A percentile compares a stretch with the other conserved stretches of the same genome.
Evolutionary conservation across 2,329 filamentous ascomycete genomes (phyloP).

Genomic region (Nigrospora sphaerica): DNA sequence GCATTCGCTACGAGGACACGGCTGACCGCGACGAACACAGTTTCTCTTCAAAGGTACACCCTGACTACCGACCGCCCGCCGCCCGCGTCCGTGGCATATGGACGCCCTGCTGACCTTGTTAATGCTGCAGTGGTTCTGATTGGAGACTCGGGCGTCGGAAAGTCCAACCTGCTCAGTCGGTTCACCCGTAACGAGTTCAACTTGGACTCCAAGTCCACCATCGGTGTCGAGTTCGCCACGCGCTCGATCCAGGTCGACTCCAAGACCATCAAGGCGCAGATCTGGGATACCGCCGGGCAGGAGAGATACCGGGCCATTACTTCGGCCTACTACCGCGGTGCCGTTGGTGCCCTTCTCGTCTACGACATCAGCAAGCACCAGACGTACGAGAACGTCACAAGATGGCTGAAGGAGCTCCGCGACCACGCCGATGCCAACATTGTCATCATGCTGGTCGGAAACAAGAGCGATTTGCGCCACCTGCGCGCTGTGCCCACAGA

Average conservation of each 20-base stretch:
- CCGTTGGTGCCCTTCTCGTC: constrained; percentile 92
- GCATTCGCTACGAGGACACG: constrained; percentile 2
- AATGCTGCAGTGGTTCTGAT: constrained; percentile 78
- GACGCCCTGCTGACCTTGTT: constrained; percentile 22
- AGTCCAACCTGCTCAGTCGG: constrained; percentile 98
- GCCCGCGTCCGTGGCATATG: constrained; percentile 17
- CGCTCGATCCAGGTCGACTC: constrained; percentile 97
- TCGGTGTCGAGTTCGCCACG: constrained; percentile 98
- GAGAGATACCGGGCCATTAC: constrained; percentile 99
- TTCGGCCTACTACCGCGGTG: constrained; percentile 96
- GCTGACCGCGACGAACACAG: constrained; percentile 43
- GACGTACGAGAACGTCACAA: constrained; percentile 97
- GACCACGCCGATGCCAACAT: constrained; percentile 98
- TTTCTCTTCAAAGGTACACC: constrained; percentile 95
- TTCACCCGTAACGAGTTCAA: constrained; percentile 99
- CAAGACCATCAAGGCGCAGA: constrained; percentile 99
- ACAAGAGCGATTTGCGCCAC: constrained; percentile 99
- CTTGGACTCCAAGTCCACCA: constrained; percentile 98
- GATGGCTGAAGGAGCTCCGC: constrained; percentile 97
- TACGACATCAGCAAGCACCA: constrained; percentile 99
- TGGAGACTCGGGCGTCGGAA: constrained; percentile 98
- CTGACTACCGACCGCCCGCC: constrained; percentile 12
- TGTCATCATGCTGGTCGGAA: constrained; percentile 98
- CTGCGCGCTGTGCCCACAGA: constrained; percentile 94
- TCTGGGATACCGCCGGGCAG: constrained; percentile 99